phyloP scores from a whole-genome alignment of 306 rosid genomes.

The Albizia julibrissin region DNA sequence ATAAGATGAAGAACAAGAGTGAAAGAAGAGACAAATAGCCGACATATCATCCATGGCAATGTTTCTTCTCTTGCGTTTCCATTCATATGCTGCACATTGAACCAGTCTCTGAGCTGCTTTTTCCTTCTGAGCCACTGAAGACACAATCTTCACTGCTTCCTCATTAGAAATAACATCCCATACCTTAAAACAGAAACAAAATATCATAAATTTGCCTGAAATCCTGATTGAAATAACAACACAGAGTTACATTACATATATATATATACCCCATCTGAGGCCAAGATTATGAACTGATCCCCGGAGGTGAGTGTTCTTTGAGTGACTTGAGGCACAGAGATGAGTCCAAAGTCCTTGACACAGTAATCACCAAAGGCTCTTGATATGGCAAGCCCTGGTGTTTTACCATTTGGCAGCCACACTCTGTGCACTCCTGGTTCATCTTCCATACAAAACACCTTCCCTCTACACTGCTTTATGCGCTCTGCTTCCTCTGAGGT shows the following conservation, averaged over 20 bases:
- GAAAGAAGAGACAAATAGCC: constrained; percentile 71
- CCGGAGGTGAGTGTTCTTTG: constrained; percentile 46
- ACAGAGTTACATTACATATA: neutral
- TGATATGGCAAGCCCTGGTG: constrained; percentile 73
- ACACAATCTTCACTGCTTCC: constrained; percentile 68
- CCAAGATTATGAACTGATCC: constrained; percentile 75
- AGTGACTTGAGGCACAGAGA: constrained; percentile 67
- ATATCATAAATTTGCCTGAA: neutral
- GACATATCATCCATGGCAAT: constrained; percentile 79
- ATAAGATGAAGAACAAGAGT: constrained; percentile 27
- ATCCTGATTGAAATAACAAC: neutral
- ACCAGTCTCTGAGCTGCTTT: constrained; percentile 67
- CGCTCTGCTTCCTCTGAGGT: constrained; percentile 70
- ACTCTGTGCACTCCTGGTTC: constrained; percentile 77
- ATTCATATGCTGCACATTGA: constrained; percentile 56
- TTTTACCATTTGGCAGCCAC: constrained; percentile 65
- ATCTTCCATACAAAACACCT: constrained; percentile 59
- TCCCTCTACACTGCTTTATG: constrained; percentile 55
- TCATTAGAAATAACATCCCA: constrained; percentile 79
- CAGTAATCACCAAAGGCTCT: constrained; percentile 78
- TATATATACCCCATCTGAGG: constrained; percentile 71
- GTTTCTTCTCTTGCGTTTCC: constrained; percentile 72
- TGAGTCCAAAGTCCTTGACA: constrained; percentile 68
- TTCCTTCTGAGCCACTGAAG: constrained; percentile 45
- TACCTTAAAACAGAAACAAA: constrained; percentile 39